Percentiles rank a stretch among this genome's conserved stretches.
Conservation (phyloP, 1,284 basidiomycete species). For the Fomitopsis schrenkii region DNA sequence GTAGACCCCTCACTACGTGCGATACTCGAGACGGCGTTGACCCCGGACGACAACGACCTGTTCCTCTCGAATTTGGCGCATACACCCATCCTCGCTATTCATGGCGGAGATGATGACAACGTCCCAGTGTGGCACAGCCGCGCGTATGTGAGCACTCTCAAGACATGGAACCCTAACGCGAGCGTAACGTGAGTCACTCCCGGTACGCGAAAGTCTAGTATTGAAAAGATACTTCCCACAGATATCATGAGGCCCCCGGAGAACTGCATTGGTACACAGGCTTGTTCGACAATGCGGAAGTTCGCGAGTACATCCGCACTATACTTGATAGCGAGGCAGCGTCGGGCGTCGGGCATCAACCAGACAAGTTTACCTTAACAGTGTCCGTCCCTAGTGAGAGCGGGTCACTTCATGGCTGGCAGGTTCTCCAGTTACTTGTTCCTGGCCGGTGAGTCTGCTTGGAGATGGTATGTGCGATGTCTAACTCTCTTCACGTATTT, state of each 20-base stretch:
- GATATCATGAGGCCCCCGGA: constrained; percentile 62
- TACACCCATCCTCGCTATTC: constrained; percentile 70
- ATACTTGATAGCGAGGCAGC: constrained; percentile 2
- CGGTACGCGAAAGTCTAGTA: not conserved
- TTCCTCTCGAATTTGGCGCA: constrained; percentile 74
- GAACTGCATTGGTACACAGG: constrained; percentile 68
- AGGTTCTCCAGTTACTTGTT: constrained; percentile 44
- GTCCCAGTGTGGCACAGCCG: constrained; percentile 81
- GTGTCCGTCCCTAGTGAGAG: constrained; percentile 60
- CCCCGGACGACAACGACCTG: constrained; percentile 84
- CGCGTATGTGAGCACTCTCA: constrained; percentile 53
- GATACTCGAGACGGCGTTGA: constrained; percentile 68
- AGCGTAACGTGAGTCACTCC: constrained; percentile 44
- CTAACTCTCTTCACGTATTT: not conserved
- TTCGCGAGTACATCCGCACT: constrained; percentile 48
- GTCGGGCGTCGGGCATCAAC: not conserved
- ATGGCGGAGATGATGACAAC: constrained; percentile 76
- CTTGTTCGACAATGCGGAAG: constrained; percentile 52
- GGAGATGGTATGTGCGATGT: not conserved
- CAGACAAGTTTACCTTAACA: constrained; percentile 56
- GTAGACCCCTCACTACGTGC: constrained; percentile 71
- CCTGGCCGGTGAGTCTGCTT: constrained; percentile 54
- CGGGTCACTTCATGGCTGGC: constrained; percentile 64
- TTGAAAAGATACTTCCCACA: constrained; percentile 20
- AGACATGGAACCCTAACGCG: constrained; percentile 48